Evolutionary conservation across 2,329 filamentous ascomycete genomes (phyloP).

Genomic region (Drechslerella coelobrocha): DNA sequence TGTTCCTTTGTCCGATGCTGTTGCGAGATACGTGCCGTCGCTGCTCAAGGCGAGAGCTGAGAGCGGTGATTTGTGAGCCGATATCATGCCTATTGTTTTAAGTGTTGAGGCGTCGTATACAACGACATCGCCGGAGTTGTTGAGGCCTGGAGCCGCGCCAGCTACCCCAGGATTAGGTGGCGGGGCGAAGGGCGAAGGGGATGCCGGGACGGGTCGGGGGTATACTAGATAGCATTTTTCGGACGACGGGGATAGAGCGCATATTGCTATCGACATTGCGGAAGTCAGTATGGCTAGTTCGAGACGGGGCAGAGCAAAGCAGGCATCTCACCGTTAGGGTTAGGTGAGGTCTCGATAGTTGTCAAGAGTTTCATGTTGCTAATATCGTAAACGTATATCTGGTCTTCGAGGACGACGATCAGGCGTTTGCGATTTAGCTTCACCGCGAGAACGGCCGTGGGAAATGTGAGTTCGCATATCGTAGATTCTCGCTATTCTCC

Average conservation of each 20-base stretch:
- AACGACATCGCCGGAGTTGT: conserved; percentile 88
- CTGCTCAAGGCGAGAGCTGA: conserved; percentile 91
- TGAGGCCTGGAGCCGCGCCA: conserved; percentile 60
- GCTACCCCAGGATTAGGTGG: conserved; percentile 52
- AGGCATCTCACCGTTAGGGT: conserved; percentile 70
- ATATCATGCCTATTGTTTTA: conserved; percentile 92
- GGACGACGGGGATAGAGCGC: conserved; percentile 88
- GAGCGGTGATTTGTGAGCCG: conserved; percentile 89
- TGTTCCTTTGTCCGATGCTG: conserved; percentile 94
- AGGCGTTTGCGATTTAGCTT: conserved; percentile 92
- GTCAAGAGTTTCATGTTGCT: conserved; percentile 96
- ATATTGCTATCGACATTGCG: conserved; percentile 69
- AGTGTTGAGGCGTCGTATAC: conserved; percentile 89
- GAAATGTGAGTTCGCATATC: conserved; percentile 98
- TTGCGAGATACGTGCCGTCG: conserved; percentile 88
- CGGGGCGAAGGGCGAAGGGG: conserved; percentile 57
- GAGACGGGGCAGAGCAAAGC: not conserved
- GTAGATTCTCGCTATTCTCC: conserved; percentile 71
- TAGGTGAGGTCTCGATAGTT: conserved; percentile 92
- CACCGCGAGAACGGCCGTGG: conserved; percentile 92
- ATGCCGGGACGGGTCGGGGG: conserved; percentile 77
- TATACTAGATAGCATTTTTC: conserved; percentile 97
- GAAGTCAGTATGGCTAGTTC: not conserved
- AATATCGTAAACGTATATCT: conserved; percentile 98
- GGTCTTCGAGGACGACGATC: conserved; percentile 90